Evolutionary conservation across 352 stramenopile species (phyloP).

Genomic region (Thalassiosira mediterranea): DNA sequence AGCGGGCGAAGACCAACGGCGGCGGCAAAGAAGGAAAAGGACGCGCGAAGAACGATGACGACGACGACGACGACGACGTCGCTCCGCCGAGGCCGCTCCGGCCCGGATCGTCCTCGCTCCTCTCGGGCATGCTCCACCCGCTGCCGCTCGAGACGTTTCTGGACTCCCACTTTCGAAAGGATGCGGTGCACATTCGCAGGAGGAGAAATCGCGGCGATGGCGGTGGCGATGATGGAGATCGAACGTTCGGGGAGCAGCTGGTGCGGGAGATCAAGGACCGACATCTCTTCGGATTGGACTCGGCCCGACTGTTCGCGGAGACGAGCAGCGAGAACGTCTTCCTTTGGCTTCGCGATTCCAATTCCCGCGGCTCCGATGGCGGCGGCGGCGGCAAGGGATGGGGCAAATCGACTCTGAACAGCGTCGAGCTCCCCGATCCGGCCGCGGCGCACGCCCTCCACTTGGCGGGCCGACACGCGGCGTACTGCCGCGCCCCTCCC

Average conservation of each 20-base stretch:
- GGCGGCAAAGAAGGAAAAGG: no score
- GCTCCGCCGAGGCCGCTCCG: slow-evolving; percentile 13
- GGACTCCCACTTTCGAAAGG: slow-evolving; percentile 49
- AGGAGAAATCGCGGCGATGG: slow-evolving; percentile 7
- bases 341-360: slow-evolving; percentile 59
- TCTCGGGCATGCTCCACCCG: slow-evolving; percentile 49
- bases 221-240: neutral
- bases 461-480: slow-evolving; percentile 65
- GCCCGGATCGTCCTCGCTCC: slow-evolving; percentile 34
- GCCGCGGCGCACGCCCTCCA: slow-evolving; percentile 70
- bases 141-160: slow-evolving; percentile 44
- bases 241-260: slow-evolving; percentile 7
- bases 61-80: no score
- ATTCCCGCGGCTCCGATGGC: neutral
- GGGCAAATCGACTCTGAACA: slow-evolving; percentile 48
- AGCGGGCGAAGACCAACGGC: neutral
- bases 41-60: no score
- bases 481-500: slow-evolving; percentile 84
- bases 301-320: slow-evolving; percentile 63
- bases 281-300: slow-evolving; percentile 66
- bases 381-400: neutral
- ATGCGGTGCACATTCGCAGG: slow-evolving; percentile 55
- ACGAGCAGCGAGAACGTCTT: slow-evolving; percentile 78
- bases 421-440: slow-evolving; percentile 76
- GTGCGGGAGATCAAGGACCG: slow-evolving; percentile 47